These are phyloP conservation scores for Diplotaxis tenuifolia DNA, from an alignment of 345 rosid species.

Conservation along the genomic window DNA sequence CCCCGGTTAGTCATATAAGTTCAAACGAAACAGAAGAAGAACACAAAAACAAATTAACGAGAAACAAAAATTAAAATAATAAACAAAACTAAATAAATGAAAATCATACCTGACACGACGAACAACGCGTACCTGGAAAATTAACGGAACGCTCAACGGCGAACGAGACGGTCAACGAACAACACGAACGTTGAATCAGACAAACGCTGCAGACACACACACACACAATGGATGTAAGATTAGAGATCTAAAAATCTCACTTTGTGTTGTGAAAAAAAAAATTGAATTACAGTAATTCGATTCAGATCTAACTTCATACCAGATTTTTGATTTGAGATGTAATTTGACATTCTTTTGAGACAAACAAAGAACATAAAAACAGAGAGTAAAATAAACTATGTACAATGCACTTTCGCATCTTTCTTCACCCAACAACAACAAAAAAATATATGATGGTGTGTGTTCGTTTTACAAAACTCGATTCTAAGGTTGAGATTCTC, in stretches of 20 bases:
- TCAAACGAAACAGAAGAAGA: background rate
- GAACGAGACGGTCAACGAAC: conserved; percentile 10
- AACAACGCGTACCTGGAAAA: conserved; percentile 25
- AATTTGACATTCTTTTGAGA: background rate
- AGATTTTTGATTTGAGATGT: background rate
- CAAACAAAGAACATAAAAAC: background rate
- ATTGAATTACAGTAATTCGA: background rate
- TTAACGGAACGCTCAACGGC: conserved; percentile 10
- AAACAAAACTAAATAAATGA: background rate
- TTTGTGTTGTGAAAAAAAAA: background rate
- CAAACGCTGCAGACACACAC: conserved; percentile 25
- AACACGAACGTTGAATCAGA: conserved; percentile 12
- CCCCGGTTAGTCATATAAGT: background rate
- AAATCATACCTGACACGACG: conserved; percentile 29
- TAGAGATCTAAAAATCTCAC: background rate
- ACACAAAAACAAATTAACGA: background rate
- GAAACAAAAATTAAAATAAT: background rate
- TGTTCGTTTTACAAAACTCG: conserved; percentile 30
- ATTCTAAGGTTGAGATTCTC: background rate
- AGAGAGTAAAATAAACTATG: conserved; percentile 9
- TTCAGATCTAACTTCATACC: background rate
- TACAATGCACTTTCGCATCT: conserved; percentile 38
- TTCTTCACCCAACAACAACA: conserved; percentile 39
- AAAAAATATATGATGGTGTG: conserved; percentile 33
- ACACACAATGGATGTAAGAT: conserved; percentile 9